Conservation (phyloP, 805 yeast species). For the Candida koratica region DNA sequence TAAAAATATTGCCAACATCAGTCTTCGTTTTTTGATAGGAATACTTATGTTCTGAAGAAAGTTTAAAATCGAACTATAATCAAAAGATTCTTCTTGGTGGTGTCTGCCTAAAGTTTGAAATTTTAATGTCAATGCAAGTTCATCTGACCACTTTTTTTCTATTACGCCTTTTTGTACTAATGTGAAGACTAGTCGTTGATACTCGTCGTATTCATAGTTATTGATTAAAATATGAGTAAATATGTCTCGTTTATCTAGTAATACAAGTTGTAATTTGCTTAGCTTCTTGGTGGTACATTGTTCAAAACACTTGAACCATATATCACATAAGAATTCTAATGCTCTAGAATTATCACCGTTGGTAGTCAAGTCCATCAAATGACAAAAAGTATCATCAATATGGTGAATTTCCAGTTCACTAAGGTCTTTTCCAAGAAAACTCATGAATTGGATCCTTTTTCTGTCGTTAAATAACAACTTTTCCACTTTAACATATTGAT, state of each 20-base stretch:
- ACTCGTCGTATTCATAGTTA: conserved; percentile 21
- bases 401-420: not conserved
- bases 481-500: not conserved
- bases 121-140: conserved; percentile 22
- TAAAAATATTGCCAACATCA: conserved; percentile 17
- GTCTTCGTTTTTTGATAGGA: conserved; percentile 19
- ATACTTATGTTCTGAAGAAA: conserved; percentile 15
- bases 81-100: not conserved
- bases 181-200: conserved; percentile 19
- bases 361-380: conserved; percentile 19
- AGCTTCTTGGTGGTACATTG: conserved; percentile 7
- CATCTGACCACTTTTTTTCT: conserved; percentile 21
- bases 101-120: conserved; percentile 10
- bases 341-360: not conserved
- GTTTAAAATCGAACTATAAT: conserved; percentile 13
- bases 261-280: conserved; percentile 15
- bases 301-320: conserved; percentile 23
- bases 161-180: conserved; percentile 9
- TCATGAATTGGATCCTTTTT: not conserved
- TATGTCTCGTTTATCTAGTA: conserved; percentile 19
- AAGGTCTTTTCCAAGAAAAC: not conserved
- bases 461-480: not conserved
- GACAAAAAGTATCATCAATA: conserved; percentile 1
- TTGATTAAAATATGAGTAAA: conserved; percentile 28
- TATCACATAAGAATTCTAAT: conserved; percentile 14